Base-by-base conservation (phyloP, 2,329 filamentous ascomycete genomes). In the Monilinia vaccinii-corymbosi region DNA sequence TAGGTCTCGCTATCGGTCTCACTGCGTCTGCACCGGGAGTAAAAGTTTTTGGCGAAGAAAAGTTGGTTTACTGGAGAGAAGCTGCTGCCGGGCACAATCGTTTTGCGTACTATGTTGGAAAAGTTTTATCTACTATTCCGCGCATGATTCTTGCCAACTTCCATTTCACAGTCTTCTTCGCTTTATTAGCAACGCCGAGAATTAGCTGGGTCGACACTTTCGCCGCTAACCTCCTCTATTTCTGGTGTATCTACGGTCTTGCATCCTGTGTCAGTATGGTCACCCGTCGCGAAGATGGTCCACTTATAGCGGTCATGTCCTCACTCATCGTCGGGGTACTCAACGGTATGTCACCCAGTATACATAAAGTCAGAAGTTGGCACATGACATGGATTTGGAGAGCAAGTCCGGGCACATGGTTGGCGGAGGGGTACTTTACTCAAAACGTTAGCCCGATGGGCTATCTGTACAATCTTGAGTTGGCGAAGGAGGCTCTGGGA, bases 101-200 rank as follows among this genome's bases (percentile, higher is more conserved):
- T 11, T 70, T 76, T 25, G 78, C 81, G 0, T 84, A 84, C 68
- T 84, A 81, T 65, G 44, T 81, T 2, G 81, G 80, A 40, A 84
- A 84, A 68, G 57, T 79, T 2, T 2, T 82, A 0, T 77, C 77
- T 0, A 80, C 80, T 0, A 25, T 83, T 0, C 78, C 79, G 2
- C 32, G 57, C 44, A 59, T 59, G 48, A 8, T 59, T 36, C 67
- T 82, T 8, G 78, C 75, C 1, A 79, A 77, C 60, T 67, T 83
- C 52, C 81, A 84, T 68, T 83, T 84, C 69, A 77, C 73, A 78
- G 42, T 64, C 82, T 21, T 55, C 4, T 59, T 59, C 18, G 57
- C 57, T 14, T 25, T 59, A 3, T 21, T 59, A 40, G 53, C 57
- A 5, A 55, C 49, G 4, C 56, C 57, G 2, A 25, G 23, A 8